Evolutionary conservation across 179 eudicot genomes (phyloP), one percentile per base, ranked within the genome.

Genomic region (Beta corolliflora): DNA sequence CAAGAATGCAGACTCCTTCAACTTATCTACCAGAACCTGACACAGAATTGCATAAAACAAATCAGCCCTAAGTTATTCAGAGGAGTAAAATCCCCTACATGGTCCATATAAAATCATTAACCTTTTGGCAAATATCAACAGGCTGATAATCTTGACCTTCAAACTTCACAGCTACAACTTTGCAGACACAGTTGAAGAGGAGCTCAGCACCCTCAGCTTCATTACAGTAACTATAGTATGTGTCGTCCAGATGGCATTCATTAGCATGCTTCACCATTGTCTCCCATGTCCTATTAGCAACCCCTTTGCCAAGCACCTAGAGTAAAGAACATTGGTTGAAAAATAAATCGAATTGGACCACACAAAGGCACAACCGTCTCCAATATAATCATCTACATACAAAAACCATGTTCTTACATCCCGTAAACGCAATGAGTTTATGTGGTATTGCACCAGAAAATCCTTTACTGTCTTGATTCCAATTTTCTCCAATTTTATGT

Each of bases 21-120:
- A 76, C 61, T 80, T 79, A 61, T 89, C 93, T 78, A 92, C 90
- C 80, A 84, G 59, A 48, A 76, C 82, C 95, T 92, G 94, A 77
- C 52, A 81, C 75, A 71, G 50, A 79, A 80, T 70, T 36, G 65
- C 18, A 73, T 46, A 8, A 64, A 23, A 14, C 58, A 44, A 11
- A 21, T 76, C n/a, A 81, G 56, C 67, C 29, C 41, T 36, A 44
- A 7, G 31, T 14, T 45, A 29, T 7, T 29, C 66, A 23, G 23
- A 18, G 74, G 44, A 53, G 6, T 21, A 48, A 18, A 25, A 60
- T 41, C 15, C 19, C 29, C 44, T 46, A 16, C 23, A 44, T 14
- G 23, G 19, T 50, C 13, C 45, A n/a, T 16, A 13, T 21, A 53
- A 9, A 31, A 0, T 19, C 29, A 29, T 31, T 53, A 41, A 88